Base-by-base conservation (phyloP, 2,329 filamentous ascomycete species). In the Fusarium euwallaceae region DNA sequence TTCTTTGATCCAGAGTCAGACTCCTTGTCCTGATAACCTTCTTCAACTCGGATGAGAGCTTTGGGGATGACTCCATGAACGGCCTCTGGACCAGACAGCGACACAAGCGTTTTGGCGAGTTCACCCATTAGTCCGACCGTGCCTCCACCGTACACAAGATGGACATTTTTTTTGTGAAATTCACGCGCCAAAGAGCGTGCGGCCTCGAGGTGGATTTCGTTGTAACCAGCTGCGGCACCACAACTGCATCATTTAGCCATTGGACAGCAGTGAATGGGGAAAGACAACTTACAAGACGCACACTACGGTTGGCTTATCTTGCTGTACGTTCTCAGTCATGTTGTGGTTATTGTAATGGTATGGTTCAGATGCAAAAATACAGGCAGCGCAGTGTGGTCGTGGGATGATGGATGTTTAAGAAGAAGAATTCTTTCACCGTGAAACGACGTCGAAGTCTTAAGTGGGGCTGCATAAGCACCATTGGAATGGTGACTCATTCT, bases 91-190 rank as follows among this genome's bases (percentile, higher is more conserved):
- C 60, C 60, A 29, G 60, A 62, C 12, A 62, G 60, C 6, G 37
- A 41, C 22, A 62, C 60, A 7, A 62, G 60, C 11, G 60, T 62
- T 37, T 62, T 62, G 17, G 60, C 60, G 16, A 62, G 60, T 17
- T 62, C 60, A 14, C 60, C 60, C 60, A 62, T 62, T 29, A 62
- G 16, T 11, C 60, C 60, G 17, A 62, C 60, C 4, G 60, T 62
- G 29, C 60, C 60, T 48, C 60, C 60, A 5, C 60, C 60, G 12
- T 62, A 62, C 12, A 62, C 60, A 11, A 62, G 60, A 48, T 62
- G 60, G 16, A 51, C 41, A 36, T 62, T 51, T 10, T 62, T 51
- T 29, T 51, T 62, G 27, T 62, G 60, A 4, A 62, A 34, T 24
- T 62, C 39, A 8, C 16, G 20, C 4, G 60, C 60, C 41, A 62